These are phyloP conservation scores for Parafenestella ontariensis DNA, from an alignment of 2,329 filamentous ascomycete genomes.

Conservation along the genomic window DNA sequence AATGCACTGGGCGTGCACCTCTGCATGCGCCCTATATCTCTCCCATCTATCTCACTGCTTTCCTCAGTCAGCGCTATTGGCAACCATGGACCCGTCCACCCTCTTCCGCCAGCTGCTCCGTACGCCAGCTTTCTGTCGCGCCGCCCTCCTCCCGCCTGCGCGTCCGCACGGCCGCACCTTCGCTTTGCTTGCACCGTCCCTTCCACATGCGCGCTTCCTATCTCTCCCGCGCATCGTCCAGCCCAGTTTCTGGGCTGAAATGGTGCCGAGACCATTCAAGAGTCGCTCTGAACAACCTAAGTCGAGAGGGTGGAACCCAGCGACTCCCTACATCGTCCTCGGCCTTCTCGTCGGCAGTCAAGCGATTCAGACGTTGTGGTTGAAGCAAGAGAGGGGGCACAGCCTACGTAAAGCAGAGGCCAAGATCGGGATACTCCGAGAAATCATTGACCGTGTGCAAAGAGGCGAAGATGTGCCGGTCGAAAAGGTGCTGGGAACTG, in stretches of 20 bases:
- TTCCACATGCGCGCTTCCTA: conserved; percentile 26
- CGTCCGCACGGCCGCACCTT: conserved; percentile 32
- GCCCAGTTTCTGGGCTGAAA: conserved; percentile 48
- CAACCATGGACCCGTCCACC: conserved; percentile 32
- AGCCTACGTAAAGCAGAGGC: conserved; percentile 80
- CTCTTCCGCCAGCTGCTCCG: conserved; percentile 40
- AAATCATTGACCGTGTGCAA: conserved; percentile 65
- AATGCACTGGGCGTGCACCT: no score
- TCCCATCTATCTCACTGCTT: not conserved
- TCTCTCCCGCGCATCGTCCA: conserved; percentile 46
- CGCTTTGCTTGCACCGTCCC: conserved; percentile 24
- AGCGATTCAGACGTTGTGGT: conserved; percentile 87
- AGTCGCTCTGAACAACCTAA: conserved; percentile 11
- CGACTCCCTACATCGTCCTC: conserved; percentile 70
- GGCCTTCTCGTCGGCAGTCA: conserved; percentile 89
- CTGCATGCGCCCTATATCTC: not conserved
- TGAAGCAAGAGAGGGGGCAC: conserved; percentile 76
- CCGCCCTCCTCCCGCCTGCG: conserved; percentile 16
- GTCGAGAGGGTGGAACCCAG: conserved; percentile 59
- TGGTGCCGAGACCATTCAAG: conserved; percentile 45
- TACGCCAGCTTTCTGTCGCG: conserved; percentile 28
- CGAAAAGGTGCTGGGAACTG: conserved; percentile 79
- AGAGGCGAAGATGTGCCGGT: conserved; percentile 66
- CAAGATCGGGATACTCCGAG: conserved; percentile 76
- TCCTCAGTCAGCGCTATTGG: not conserved